These are phyloP conservation scores for Mortierella hygrophila DNA, from an alignment of 192 early-diverging fungal genomes.

Conservation along the genomic window DNA sequence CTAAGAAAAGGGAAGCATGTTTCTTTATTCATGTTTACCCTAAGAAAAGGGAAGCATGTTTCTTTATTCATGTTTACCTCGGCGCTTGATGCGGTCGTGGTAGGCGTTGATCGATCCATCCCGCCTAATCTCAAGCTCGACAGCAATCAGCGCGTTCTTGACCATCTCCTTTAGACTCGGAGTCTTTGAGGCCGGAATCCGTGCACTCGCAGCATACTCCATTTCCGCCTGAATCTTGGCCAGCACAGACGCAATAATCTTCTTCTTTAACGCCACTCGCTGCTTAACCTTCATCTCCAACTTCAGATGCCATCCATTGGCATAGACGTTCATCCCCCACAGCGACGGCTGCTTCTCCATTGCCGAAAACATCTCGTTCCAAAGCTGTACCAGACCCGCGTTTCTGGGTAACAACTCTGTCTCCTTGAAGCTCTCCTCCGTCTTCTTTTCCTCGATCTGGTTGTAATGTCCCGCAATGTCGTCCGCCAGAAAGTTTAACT, in stretches of 20 bases:
- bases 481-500: slow-evolving; percentile 1
- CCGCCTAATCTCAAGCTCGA: not conserved
- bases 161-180: slow-evolving; percentile 7
- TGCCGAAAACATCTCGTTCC: not conserved
- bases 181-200: not conserved
- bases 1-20: not conserved
- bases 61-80: not conserved
- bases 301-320: not conserved
- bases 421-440: not conserved
- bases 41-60: not conserved
- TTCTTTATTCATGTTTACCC: not conserved
- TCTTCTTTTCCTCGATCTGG: slow-evolving; percentile 1
- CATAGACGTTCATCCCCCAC: not conserved
- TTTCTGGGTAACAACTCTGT: not conserved
- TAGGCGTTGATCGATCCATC: not conserved
- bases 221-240: not conserved
- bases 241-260: not conserved
- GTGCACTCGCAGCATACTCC: not conserved
- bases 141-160: not conserved
- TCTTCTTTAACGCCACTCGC: not conserved
- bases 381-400: not conserved
- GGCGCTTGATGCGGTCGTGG: not conserved
- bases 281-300: not conserved
- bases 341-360: not conserved
- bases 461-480: not conserved